Evolutionary conservation across 2,329 filamentous ascomycete genomes (phyloP), one percentile per base, ranked within the genome.

Genomic region (Lachnellula arida): DNA sequence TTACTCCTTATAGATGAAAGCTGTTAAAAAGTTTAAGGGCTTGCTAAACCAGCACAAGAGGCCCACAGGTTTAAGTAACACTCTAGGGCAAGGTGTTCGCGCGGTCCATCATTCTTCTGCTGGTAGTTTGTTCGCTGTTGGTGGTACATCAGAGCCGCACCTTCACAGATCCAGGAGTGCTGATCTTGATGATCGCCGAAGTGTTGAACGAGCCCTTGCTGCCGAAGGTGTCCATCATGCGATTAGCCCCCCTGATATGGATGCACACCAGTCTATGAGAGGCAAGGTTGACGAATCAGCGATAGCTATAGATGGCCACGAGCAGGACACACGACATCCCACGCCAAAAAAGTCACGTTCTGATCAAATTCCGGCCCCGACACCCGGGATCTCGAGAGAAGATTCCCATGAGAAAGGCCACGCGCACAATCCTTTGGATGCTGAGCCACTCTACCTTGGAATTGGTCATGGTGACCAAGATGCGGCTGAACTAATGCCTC

Each of bases 11-110:
- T 60, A 91, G 86, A 88, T 97, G 78, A 94, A 90, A 81, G 94
- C 92, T 4, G 93, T 95, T 42, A 86, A 87, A 60, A 89, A 88
- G 56, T 97, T 97, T 77, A 97, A 95, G 70, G 76, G 81, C 50
- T 78, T 95, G 8, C 74, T 94, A 32, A 77, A 82, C 60, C 75
- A 78, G 55, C 52, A 49, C n/a, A 79, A 78, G 58, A 76, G 80
- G 64, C 75, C 80, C 28, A 52, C 51, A 11, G 73, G 77, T 28
- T 76, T 86, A 65, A 79, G 83, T 57, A 81, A 79, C 44, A 81
- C 86, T 34, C 75, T 87, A 17, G 84, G 82, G 4, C 75, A 78
- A 54, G 78, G 80, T 34, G 76, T 80, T 14, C 76, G 79, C 49
- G 79, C 57, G 15, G 44, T 64, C 84, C 49, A 81, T 83, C 15